Conservation (phyloP, 441 rosid species). For the Corymbia calophylla region DNA sequence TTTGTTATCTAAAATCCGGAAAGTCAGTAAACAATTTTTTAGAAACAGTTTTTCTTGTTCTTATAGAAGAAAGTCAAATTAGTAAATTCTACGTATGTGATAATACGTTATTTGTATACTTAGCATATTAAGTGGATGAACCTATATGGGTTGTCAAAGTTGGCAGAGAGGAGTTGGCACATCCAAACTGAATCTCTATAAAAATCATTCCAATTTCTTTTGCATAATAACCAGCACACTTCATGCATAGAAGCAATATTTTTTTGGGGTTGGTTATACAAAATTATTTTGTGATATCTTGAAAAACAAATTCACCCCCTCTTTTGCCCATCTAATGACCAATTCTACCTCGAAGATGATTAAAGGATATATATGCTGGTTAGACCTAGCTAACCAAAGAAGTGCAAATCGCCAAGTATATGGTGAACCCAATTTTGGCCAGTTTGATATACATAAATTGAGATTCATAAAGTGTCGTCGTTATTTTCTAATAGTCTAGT, state of each 20-base stretch:
- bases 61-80: neutral
- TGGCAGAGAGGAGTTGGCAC: neutral
- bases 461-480: accelerated
- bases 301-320: neutral
- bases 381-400: neutral
- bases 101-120: neutral
- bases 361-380: neutral
- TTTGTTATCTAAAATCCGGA: too few species aligned
- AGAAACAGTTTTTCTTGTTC: too few species aligned
- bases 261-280: neutral
- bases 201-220: neutral
- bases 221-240: neutral
- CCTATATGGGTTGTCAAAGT: neutral
- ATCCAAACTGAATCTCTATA: neutral
- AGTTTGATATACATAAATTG: too few species aligned
- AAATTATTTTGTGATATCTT: neutral
- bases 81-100: neutral
- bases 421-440: neutral
- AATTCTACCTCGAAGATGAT: neutral
- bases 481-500: accelerated
- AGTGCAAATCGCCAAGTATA: neutral
- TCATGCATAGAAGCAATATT: neutral
- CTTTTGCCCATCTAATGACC: too few species aligned
- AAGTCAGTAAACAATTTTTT: too few species aligned
- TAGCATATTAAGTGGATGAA: neutral